Conservation (phyloP, 352 stramenopile species). For the Phytophthora cryptogea region DNA sequence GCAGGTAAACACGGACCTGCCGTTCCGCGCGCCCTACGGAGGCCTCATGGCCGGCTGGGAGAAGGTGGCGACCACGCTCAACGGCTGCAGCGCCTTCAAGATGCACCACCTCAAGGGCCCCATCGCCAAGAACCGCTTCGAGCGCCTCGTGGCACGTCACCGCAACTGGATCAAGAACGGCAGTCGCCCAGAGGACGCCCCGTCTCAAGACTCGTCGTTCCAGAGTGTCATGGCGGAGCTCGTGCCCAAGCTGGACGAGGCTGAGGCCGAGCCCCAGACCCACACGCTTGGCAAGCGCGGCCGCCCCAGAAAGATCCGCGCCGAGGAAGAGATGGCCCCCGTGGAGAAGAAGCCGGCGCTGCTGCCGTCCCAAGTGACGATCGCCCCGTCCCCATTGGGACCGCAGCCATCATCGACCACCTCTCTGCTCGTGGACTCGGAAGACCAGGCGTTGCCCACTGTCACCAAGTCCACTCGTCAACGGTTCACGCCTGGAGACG, state of each 20-base stretch:
- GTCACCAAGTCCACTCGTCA: constrained; percentile 26
- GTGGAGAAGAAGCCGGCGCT: constrained; percentile 14
- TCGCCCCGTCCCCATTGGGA: constrained; percentile 25
- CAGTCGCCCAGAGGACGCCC: constrained; percentile 19
- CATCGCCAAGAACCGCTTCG: constrained; percentile 46
- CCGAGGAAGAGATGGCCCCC: constrained; percentile 2
- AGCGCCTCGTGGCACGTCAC: constrained; percentile 32
- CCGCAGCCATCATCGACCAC: constrained; percentile 28
- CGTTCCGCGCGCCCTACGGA: constrained; percentile 34
- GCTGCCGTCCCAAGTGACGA: constrained; percentile 9
- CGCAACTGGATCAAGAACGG: constrained; percentile 34
- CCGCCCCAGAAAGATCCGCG: constrained; percentile 30
- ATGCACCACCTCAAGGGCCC: constrained; percentile 43
- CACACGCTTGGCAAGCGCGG: constrained; percentile 36
- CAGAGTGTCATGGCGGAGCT: constrained; percentile 37
- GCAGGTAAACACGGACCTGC: constrained; percentile 39
- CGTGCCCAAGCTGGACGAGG: constrained; percentile 34
- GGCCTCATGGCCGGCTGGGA: constrained; percentile 38
- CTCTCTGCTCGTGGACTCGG: constrained; percentile 23
- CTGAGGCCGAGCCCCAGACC: constrained; percentile 24
- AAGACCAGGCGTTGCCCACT: constrained; percentile 26
- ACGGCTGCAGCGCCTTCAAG: constrained; percentile 39
- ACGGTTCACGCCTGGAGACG: constrained; percentile 37
- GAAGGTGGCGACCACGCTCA: constrained; percentile 40
- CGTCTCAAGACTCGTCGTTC: constrained; percentile 31